phyloP scores from a whole-genome alignment of 1,284 basidiomycete species.

The Leccinum solheimii region DNA sequence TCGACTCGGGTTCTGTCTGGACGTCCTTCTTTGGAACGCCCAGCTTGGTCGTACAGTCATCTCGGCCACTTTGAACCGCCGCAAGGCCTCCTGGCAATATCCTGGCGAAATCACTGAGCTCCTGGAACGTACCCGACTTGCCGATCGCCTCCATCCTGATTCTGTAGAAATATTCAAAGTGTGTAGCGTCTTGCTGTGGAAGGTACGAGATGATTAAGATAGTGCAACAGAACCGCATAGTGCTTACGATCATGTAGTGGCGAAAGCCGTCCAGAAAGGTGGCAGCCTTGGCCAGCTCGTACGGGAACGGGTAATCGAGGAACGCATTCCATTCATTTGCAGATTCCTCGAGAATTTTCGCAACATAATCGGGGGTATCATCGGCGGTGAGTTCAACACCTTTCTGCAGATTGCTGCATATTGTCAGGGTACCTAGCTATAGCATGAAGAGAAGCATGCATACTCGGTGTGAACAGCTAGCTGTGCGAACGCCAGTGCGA shows the following conservation, averaged over 20 bases:
- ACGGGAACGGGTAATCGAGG: not conserved
- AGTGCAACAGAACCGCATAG: not conserved
- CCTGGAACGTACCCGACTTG: slow-evolving; percentile 10
- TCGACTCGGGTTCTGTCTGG: not conserved
- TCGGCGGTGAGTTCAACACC: not conserved
- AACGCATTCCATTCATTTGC: not conserved
- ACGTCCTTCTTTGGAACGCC: slow-evolving; percentile 8
- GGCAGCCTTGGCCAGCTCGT: not conserved
- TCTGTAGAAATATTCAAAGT: slow-evolving; percentile 12
- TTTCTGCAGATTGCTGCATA: not conserved
- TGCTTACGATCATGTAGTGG: slow-evolving; percentile 15
- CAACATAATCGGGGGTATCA: slow-evolving; percentile 2
- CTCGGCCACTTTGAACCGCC: not conserved
- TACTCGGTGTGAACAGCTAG: slow-evolving; percentile 2
- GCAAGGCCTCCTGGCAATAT: slow-evolving; percentile 1
- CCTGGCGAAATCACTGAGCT: slow-evolving; percentile 1
- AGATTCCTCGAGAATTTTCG: not conserved
- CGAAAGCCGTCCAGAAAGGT: slow-evolving; percentile 12
- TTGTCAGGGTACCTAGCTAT: not conserved
- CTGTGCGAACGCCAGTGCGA: slow-evolving; percentile 2
- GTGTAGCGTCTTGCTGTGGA: slow-evolving; percentile 11
- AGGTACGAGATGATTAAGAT: no score
- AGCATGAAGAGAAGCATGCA: not conserved
- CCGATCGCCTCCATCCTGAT: slow-evolving; percentile 2
- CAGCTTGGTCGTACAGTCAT: slow-evolving; percentile 2